A percentile compares a stretch with the other conserved stretches of the same genome.
These are phyloP conservation scores for Mortierella hygrophila DNA, from an alignment of 192 early-diverging fungal genomes.

Conservation along the genomic window DNA sequence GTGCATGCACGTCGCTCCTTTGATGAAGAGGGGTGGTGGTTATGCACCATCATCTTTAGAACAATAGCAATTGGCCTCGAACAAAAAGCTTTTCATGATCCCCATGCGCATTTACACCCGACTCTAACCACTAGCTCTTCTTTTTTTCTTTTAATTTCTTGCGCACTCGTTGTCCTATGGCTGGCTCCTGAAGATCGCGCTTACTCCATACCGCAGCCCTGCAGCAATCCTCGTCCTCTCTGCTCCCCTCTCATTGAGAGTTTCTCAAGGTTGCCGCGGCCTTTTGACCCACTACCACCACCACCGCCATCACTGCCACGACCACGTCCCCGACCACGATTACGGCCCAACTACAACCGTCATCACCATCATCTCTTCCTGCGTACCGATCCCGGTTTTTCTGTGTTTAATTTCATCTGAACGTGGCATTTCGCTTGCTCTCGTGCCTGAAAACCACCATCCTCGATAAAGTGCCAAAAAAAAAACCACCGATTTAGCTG, in stretches of 20 bases:
- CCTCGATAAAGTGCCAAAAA: not conserved
- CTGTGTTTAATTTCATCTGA: not conserved
- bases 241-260: no score
- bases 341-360: not conserved
- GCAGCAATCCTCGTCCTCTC: no score
- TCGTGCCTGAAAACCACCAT: not conserved
- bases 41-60: not conserved
- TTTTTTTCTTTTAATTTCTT: not conserved
- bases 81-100: not conserved
- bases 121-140: not conserved
- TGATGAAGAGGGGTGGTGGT: not conserved
- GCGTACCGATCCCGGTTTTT: not conserved
- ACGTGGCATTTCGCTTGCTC: not conserved
- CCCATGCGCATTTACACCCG: not conserved
- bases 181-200: constrained; percentile 1
- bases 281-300: no score
- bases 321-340: no score
- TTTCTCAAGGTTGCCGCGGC: no score
- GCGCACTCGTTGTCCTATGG: not conserved
- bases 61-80: constrained; percentile 1
- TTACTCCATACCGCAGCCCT: no score
- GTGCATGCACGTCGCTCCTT: no score
- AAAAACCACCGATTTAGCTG: not conserved
- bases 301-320: no score
- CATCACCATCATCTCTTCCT: not conserved